These are phyloP conservation scores for Metschnikowia orientalis DNA, from an alignment of 805 yeast species.

Conservation along the genomic window DNA sequence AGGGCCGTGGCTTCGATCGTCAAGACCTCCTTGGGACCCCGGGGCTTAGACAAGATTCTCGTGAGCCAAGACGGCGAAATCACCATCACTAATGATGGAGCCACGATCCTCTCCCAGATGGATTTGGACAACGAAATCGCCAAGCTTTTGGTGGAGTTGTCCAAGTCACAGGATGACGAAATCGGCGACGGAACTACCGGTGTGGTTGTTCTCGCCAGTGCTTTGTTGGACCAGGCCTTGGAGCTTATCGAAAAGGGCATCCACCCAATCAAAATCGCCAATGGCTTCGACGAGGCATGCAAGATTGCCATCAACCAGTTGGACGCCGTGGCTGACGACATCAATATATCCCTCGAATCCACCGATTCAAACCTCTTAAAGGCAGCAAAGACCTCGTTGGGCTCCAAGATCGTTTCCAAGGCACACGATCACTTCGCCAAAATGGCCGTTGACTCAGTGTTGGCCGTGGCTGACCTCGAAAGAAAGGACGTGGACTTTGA, in stretches of 20 bases:
- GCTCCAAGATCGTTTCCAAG: conserved; percentile 93
- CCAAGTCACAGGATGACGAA: conserved; percentile 95
- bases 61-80: conserved; percentile 96
- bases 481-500: conserved; percentile 97
- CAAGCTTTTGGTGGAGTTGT: conserved; percentile 86
- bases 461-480: conserved; percentile 85
- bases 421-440: conserved; percentile 89
- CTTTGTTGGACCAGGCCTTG: conserved; percentile 87
- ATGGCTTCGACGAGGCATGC: conserved; percentile 97
- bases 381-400: conserved; percentile 93
- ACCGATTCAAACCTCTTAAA: conserved; percentile 61
- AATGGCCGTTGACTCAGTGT: conserved; percentile 96
- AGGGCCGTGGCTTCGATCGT: conserved; percentile 90
- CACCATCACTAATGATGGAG: conserved; percentile 98
- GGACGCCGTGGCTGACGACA: conserved; percentile 69
- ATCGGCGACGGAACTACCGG: conserved; percentile 99
- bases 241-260: conserved; percentile 95
- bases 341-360: conserved; percentile 46
- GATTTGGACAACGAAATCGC: conserved; percentile 95
- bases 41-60: conserved; percentile 96
- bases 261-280: conserved; percentile 94
- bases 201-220: conserved; percentile 94
- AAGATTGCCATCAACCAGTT: conserved; percentile 78
- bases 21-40: conserved; percentile 91
- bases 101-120: conserved; percentile 94